These are phyloP conservation scores for Acanthamoeba lenticulata DNA, from an alignment of 208 protist species.

Conservation along the genomic window DNA sequence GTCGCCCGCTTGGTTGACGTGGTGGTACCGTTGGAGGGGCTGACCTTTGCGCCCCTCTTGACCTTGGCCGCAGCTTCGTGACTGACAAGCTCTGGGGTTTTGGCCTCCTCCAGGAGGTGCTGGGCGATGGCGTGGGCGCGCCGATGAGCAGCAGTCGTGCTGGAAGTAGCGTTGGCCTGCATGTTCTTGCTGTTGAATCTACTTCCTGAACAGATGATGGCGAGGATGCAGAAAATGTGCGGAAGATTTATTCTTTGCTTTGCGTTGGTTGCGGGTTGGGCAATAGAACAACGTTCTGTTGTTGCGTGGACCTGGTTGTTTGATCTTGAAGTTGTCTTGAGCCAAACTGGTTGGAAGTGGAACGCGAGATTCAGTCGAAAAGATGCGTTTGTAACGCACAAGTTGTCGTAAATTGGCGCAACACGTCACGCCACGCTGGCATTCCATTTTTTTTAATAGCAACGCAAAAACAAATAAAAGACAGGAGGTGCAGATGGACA, in stretches of 20 bases:
- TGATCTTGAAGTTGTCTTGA: neutral
- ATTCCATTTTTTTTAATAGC: neutral
- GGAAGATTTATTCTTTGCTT: too few relatives aligned
- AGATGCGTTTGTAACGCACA: neutral
- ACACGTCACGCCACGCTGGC: neutral
- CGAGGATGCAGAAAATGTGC: too few relatives aligned
- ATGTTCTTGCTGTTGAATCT: neutral
- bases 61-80: neutral
- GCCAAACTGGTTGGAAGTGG: neutral
- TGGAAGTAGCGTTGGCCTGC: neutral
- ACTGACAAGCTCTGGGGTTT: neutral
- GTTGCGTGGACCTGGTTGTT: neutral
- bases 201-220: too few relatives aligned
- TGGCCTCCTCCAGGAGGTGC: neutral
- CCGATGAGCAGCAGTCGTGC: neutral
- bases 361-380: constrained; percentile 1
- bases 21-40: neutral
- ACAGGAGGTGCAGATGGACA: neutral
- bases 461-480: neutral
- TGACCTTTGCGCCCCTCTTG: neutral
- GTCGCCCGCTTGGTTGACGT: neutral
- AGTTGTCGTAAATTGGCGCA: neutral
- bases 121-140: neutral
- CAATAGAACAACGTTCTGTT: neutral
- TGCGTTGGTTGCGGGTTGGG: too few relatives aligned